phyloP scores from a whole-genome alignment of 305 asterid genomes.

The Plantago lanceolata region DNA sequence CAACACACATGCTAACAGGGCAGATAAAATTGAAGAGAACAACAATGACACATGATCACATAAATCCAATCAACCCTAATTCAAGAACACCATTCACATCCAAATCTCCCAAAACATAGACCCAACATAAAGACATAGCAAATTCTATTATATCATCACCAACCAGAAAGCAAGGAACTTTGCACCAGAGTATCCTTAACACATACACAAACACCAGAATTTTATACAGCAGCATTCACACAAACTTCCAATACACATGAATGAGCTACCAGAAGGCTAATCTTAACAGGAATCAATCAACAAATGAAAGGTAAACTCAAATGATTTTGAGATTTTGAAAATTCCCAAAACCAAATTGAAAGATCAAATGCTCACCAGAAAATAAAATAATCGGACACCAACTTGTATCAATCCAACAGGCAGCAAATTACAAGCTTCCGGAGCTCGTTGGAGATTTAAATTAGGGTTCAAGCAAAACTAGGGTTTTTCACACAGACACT shows the following conservation, averaged over 20 bases:
- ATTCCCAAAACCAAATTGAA: too few species aligned
- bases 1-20: not conserved
- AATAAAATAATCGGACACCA: too few species aligned
- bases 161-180: too few species aligned
- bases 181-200: too few species aligned
- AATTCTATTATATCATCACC: too few species aligned
- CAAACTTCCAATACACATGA: not conserved
- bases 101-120: not conserved
- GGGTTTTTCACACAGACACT: not conserved
- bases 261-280: constrained; percentile 1
- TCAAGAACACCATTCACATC: too few species aligned
- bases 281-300: not conserved
- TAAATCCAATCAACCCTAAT: not conserved
- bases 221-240: constrained; percentile 2
- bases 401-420: too few species aligned
- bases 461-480: constrained; percentile 7
- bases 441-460: not conserved
- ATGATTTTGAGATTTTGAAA: too few species aligned
- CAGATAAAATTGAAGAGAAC: not conserved
- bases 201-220: not conserved
- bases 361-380: too few species aligned
- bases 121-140: too few species aligned
- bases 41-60: constrained; percentile 1
- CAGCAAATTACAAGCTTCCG: too few species aligned
- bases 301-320: too few species aligned